Conservation (phyloP, 768 basidiomycete species). For the Lactarius akahatsu region DNA sequence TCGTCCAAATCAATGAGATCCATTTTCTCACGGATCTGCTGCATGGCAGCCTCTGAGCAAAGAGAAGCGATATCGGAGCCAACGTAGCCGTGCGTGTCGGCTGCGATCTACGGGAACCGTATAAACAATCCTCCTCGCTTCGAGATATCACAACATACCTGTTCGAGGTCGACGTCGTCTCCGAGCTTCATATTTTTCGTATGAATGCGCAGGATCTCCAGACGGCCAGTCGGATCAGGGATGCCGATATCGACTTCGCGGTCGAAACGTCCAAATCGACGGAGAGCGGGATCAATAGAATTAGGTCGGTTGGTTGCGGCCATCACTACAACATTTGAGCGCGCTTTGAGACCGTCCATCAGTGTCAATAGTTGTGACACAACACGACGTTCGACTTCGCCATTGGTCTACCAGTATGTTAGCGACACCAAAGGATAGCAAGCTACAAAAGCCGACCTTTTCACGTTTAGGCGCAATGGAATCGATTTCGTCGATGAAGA, state of each 20-base stretch:
- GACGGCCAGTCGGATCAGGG: conserved; percentile 97
- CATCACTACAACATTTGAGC: conserved; percentile 99
- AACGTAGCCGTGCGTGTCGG: conserved; percentile 99
- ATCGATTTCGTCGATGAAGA: conserved; percentile 99
- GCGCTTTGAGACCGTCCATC: conserved; percentile 98
- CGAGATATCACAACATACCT: conserved; percentile 46
- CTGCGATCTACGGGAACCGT: conserved; percentile 72
- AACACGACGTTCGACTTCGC: conserved; percentile 98
- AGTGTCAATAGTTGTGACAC: conserved; percentile 97
- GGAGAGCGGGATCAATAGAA: conserved; percentile 97
- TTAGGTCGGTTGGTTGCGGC: conserved; percentile 98
- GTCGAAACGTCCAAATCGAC: conserved; percentile 99
- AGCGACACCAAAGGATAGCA: conserved; percentile 9
- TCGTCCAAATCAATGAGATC: conserved; percentile 93
- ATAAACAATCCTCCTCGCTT: conserved; percentile 20
- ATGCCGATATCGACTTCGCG: conserved; percentile 99
- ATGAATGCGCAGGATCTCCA: conserved; percentile 98
- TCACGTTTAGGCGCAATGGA: conserved; percentile 99
- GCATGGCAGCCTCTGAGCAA: conserved; percentile 99
- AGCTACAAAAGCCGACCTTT: conserved; percentile 57
- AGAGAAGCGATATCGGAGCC: conserved; percentile 97
- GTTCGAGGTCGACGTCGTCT: conserved; percentile 97
- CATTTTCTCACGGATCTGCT: conserved; percentile 99
- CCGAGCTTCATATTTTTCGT: conserved; percentile 99
- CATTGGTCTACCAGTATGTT: conserved; percentile 71